Base-by-base conservation (phyloP, 176 grass and related monocot species). In the Dactylis glomerata region DNA sequence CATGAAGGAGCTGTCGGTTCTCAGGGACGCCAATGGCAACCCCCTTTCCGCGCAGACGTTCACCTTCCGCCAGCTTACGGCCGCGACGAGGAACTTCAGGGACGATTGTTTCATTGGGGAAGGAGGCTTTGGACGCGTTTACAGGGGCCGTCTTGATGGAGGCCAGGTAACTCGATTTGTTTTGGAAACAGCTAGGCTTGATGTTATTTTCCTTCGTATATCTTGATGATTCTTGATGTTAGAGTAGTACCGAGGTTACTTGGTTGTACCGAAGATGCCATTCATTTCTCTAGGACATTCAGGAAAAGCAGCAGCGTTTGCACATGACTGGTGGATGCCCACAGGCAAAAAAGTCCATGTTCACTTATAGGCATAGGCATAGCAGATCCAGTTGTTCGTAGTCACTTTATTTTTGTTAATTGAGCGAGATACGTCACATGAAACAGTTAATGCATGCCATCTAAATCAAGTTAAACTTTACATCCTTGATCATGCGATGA, bases 41-140 rank as follows among this genome's bases (percentile, higher is more conserved):
- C 31, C 0, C 79, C 90, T 95, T 77, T 89, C 91, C 1, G 91
- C 92, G 33, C 92, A 98, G 37, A 98, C 89, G 0, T 98, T 95
- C 85, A 95, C 95, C 73, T 97, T 93, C 87, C 90, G 95, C 8
- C 88, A 97, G 87, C 95, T 97, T 14, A 89, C 87, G 1, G 64
- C 75, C 0, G 95, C 90, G 1, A 95, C 95, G 3, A 91, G 50
- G 54, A 97, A 97, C 84, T 97, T 97, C 87, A 97, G 90, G 78
- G 86, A 87, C 23, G 92, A 97, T 32, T 91, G 87, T 67, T 91
- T 97, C 68, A 88, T 97, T 28, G 95, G 95, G 73, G 95, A 97
- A 79, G 95, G 95, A 70, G 95, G 95, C 19, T 97, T 97, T 26
- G 95, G 95, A 2, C 87, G 95, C 20, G 95, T 97, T 65, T 97